These are phyloP conservation scores for Forsythia suspensa DNA, from an alignment of 257 asterid species.

Conservation along the genomic window DNA sequence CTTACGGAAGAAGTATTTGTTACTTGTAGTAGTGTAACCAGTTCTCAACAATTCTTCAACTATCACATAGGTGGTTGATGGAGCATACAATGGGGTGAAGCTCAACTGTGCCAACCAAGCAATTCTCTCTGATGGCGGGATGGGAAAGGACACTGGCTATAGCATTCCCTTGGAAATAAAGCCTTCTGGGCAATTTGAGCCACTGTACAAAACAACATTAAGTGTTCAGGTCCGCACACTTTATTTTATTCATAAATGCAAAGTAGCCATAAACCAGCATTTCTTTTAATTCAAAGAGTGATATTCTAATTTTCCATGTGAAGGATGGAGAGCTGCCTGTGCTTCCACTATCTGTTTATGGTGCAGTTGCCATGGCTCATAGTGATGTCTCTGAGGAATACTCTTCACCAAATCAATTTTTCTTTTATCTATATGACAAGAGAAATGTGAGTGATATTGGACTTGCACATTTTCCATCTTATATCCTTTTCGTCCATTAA, in stretches of 20 bases:
- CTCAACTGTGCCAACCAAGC: slow-evolving; percentile 80
- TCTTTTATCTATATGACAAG: slow-evolving; percentile 93
- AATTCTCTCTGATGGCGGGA: slow-evolving; percentile 62
- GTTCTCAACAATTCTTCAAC: slow-evolving; percentile 11
- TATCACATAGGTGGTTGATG: slow-evolving; percentile 70
- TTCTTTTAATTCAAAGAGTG: slow-evolving; percentile 8
- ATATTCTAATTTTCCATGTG: slow-evolving; percentile 20
- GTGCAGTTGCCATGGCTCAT: slow-evolving; percentile 95
- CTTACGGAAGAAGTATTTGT: slow-evolving; percentile 13
- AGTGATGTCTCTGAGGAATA: slow-evolving; percentile 74
- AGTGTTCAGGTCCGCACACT: slow-evolving; percentile 67
- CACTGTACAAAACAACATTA: slow-evolving; percentile 79
- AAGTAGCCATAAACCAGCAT: slow-evolving; percentile 7
- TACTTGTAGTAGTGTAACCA: not conserved
- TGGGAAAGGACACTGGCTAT: slow-evolving; percentile 60
- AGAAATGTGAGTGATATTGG: slow-evolving; percentile 65
- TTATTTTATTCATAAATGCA: slow-evolving; percentile 4
- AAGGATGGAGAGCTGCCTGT: slow-evolving; percentile 98
- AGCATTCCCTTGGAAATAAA: slow-evolving; percentile 83
- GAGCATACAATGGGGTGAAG: slow-evolving; percentile 79
- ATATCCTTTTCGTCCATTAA: not conserved
- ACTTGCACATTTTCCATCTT: slow-evolving; percentile 12
- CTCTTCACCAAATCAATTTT: slow-evolving; percentile 95
- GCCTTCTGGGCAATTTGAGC: slow-evolving; percentile 97
- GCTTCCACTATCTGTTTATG: slow-evolving; percentile 92